Conservation (phyloP, 495 filamentous ascomycete species). For the Hypoxylon cercidicola region DNA sequence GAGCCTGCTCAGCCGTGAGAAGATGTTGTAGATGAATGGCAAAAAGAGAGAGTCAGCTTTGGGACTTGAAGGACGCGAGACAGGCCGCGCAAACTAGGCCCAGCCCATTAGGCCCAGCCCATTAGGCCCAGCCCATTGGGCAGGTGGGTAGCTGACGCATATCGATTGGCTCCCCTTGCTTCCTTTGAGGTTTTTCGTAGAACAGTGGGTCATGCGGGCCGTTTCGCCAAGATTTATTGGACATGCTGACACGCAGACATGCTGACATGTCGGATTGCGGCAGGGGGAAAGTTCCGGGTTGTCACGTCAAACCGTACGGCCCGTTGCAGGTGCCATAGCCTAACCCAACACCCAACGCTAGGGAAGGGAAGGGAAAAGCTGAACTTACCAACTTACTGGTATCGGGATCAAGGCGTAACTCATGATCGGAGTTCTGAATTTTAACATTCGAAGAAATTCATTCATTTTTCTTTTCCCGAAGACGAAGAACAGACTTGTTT, state of each 20-base stretch:
- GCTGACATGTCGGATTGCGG: constrained; percentile 18
- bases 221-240: no score
- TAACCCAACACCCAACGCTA: no score
- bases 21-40: constrained; percentile 12
- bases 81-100: constrained; percentile 9
- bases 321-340: no score
- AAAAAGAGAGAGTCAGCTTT: background rate
- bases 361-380: no score
- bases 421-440: no score
- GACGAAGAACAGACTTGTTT: no score
- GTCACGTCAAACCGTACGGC: background rate
- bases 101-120: constrained; percentile 26
- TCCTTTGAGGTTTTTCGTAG: background rate
- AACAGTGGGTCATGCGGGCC: constrained; percentile 12
- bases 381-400: no score
- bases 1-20: constrained; percentile 42
- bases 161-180: constrained; percentile 29
- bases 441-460: no score
- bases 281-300: constrained; percentile 19
- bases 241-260: no score
- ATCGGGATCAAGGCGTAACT: no score
- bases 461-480: no score
- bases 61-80: constrained; percentile 29
- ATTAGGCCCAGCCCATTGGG: constrained; percentile 19
- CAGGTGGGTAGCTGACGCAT: constrained; percentile 26